Percentiles rank a stretch among this genome's conserved stretches.
Evolutionary conservation across 2,329 filamentous ascomycete genomes (phyloP).

Genomic region (Myriosclerotinia duriaeana): DNA sequence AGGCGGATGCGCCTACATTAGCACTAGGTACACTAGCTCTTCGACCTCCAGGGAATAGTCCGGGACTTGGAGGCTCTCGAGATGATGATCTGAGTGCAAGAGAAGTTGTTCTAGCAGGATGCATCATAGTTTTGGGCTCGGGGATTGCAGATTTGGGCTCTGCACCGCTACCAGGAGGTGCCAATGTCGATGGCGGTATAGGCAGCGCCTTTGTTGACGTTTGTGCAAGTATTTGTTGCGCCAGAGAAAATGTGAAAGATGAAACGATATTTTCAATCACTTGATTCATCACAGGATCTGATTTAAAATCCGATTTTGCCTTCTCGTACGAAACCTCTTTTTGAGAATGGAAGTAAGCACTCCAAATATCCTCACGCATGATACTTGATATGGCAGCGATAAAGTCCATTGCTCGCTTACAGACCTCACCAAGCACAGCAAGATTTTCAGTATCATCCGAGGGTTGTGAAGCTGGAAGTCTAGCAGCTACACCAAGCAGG

Average conservation of each 20-base stretch:
- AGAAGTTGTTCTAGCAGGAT: conserved; percentile 64
- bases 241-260: conserved; percentile 75
- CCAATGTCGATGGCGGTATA: conserved; percentile 60
- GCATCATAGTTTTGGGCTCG: conserved; percentile 69
- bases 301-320: conserved; percentile 37
- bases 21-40: conserved; percentile 43
- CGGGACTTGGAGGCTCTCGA: conserved; percentile 53
- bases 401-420: conserved; percentile 78
- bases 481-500: conserved; percentile 56
- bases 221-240: conserved; percentile 74
- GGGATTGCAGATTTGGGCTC: conserved; percentile 64
- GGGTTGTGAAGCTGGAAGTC: conserved; percentile 48
- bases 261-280: conserved; percentile 72
- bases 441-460: conserved; percentile 71
- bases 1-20: conserved; percentile 47
- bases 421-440: conserved; percentile 79
- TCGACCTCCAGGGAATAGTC: conserved; percentile 52
- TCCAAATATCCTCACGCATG: conserved; percentile 73
- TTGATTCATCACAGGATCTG: conserved; percentile 47
- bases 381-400: conserved; percentile 77
- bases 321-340: conserved; percentile 31
- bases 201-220: conserved; percentile 68
- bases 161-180: conserved; percentile 43
- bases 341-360: conserved; percentile 48
- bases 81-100: conserved; percentile 47